Evolutionary conservation across 140 eudicot genomes (phyloP), one percentile per base, ranked within the genome.

Genomic region (Flaveria floridana): DNA sequence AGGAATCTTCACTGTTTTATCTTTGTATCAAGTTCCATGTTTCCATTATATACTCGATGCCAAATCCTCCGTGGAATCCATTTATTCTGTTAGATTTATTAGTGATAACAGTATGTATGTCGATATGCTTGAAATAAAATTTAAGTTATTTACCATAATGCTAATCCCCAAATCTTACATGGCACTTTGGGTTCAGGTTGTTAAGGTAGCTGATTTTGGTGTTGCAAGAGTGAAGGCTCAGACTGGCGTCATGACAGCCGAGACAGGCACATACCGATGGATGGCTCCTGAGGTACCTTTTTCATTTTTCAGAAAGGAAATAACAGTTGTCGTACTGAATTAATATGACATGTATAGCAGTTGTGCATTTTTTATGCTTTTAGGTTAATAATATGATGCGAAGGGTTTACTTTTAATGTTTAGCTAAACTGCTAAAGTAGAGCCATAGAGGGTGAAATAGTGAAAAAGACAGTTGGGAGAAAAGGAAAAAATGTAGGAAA

Each of bases 171-270:
- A 55, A 25, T 52, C 30, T 37, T 48, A 14, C 21, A 2, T 55
- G 46, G 20, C 56, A 14, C 44, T 58, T 63, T 71, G 53, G 3
- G 58, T 80, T 69, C 89, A 95, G 99, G 97, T 89, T 78, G 97
- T 95, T 30, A 95, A 95, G 82, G 99, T 95, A 47, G 96, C 96
- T 73, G 99, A 95, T 84, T 95, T 95, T 82, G 99, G 99, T 68
- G 99, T 95, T 79, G 99, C 99, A 41, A 87, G 99, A 87, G 99
- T 95, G 78, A 88, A 89, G 81, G 79, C 89, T 65, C 96, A 95
- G 67, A 74, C 96, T 34, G 99, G 99, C 78, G 99, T 94, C 52
- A 94, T 94, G 99, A 94, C 99, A 18, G 95, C 99, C 69, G 99
- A 95, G 82, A 95, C 97, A 8, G 99, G 99, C 74, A 91, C 99